Base-by-base conservation (phyloP, 768 basidiomycete species). In the Amanita polypyramis region DNA sequence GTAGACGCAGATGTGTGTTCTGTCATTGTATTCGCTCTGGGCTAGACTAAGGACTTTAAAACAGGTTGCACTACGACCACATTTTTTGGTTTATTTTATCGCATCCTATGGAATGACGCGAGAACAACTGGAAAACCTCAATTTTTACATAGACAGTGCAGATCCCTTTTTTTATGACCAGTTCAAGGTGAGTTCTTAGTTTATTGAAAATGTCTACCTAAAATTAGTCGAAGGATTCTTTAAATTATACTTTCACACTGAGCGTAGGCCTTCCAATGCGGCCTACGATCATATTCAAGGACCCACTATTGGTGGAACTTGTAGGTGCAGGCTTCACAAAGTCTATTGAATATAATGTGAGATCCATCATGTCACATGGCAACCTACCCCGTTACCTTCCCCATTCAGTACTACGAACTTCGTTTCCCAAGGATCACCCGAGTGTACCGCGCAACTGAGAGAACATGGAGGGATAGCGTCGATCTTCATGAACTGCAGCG, bases 291-390 rank as follows among this genome's bases (percentile, higher is more conserved):
- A 59, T 92, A 50, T 65, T 94, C 20, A 62, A 65, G 9, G 64
- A 65, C 23, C 90, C 90, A 1, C 56, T 89, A 12, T 67, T 86
- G 4, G 79, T 72, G 2, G 89, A 92, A 55, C 57, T 94, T 3
- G 80, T 77, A 51, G 90, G 91, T 10, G 91, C 85, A 3, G 85
- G 90, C 1, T 94, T 91, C 56, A 84, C 82, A 25, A 87, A 85
- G 58, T 64, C 79, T n/a, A 65, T 69, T 0, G 54, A 65, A 20
- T 75, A 76, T 58, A 66, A 74, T 56, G 86, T 87, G 46, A 45
- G 72, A 5, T 20, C 17, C 42, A 12, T 45, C 17, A 23, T 45
- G 30, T 9, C 20, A 10, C 36, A 34, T 5, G 4, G 40, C 9
- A 30, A 42, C 7, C 7, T 7, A 27, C 25, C 7, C 7, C 25